phyloP scores from a whole-genome alignment of 2,329 filamentous ascomycete species.

The Trematosphaeria pertusa region DNA sequence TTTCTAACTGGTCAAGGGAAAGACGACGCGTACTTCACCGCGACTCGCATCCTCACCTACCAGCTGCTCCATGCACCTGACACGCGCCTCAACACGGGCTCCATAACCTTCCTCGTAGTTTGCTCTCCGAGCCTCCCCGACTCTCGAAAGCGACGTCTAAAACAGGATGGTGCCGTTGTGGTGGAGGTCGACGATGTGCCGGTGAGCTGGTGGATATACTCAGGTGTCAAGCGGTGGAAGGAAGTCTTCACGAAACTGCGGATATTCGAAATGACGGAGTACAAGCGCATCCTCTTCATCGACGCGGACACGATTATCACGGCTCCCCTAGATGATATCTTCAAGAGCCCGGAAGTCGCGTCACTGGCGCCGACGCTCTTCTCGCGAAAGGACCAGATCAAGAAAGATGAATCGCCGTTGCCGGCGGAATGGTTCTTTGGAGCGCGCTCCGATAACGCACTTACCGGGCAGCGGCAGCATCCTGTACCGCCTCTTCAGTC shows the following conservation, averaged over 20 bases:
- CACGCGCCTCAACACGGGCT: conserved; percentile 39
- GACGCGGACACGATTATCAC: conserved; percentile 53
- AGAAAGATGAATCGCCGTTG: conserved; percentile 43
- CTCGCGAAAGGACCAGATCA: conserved; percentile 14
- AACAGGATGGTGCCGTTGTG: conserved; percentile 50
- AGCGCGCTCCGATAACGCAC: conserved; percentile 43
- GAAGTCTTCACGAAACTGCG: conserved; percentile 55
- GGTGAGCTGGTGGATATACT: conserved; percentile 45
- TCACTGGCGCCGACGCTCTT: conserved; percentile 16
- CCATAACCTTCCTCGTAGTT: conserved; percentile 50
- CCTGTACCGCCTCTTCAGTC: conserved; percentile 45
- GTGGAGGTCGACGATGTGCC: conserved; percentile 46
- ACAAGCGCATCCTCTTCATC: conserved; percentile 52
- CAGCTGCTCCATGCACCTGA: conserved; percentile 50
- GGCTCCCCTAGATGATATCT: conserved; percentile 47
- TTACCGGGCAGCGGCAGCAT: conserved; percentile 42
- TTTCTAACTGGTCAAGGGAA: conserved; percentile 44
- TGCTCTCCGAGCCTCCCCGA: conserved; percentile 30
- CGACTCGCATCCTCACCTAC: conserved; percentile 49
- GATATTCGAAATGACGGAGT: conserved; percentile 51
- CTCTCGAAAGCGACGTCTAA: conserved; percentile 36
- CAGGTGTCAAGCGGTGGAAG: conserved; percentile 49
- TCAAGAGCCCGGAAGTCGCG: conserved; percentile 48
- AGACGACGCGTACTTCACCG: conserved; percentile 48
- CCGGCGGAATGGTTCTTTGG: conserved; percentile 51